Base-by-base conservation (phyloP, 2,329 filamentous ascomycete species). In the Colletotrichum musicola region DNA sequence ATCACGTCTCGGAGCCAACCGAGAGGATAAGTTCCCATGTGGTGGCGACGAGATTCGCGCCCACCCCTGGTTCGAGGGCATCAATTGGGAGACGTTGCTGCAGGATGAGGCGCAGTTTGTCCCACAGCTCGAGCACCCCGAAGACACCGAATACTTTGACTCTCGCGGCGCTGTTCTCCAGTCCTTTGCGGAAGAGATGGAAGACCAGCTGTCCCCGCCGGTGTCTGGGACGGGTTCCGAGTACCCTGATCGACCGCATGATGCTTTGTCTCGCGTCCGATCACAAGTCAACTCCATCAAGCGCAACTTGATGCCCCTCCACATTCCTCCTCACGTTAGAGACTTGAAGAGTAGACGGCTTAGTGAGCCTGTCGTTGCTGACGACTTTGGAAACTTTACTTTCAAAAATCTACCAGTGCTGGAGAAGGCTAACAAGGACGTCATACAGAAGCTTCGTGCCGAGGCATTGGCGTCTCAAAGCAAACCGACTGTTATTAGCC, bases 111-210 rank as follows among this genome's bases (percentile, higher is more conserved):
- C 97, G 4, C 94, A 97, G 68, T 99, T 99, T 77, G 92, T 99
- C 12, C 96, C 96, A 0, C 92, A 93, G 47, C 91, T 93, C 1
- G 94, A 97, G 75, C 95, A 99, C 73, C 95, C 94, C 0, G 96
- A 99, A 78, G 95, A 99, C 76, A 99, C 96, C 0, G 97, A 99
- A 76, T 99, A 99, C 77, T 99, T 99, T 74, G 96, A 99, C 81
- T 82, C 93, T 22, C 89, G 96, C 72, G 96, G 96, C 30, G 96
- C 96, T 16, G 97, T 94, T 1, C 86, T 98, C 72, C 93, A 97
- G 75, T 93, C 93, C 3, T 99, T 99, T 78, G 91, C 92, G 1
- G 94, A 97, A 71, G 96, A 99, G 77, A 92, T 98, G 75, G 95
- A 98, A 77, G 96, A 98, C 74, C 93, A 97, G 75, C 81, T 86